Percentiles rank a stretch among this genome's conserved stretches.
Conservation (phyloP, 163 green algal species). For the Trebouxiophyceae sp. region DNA sequence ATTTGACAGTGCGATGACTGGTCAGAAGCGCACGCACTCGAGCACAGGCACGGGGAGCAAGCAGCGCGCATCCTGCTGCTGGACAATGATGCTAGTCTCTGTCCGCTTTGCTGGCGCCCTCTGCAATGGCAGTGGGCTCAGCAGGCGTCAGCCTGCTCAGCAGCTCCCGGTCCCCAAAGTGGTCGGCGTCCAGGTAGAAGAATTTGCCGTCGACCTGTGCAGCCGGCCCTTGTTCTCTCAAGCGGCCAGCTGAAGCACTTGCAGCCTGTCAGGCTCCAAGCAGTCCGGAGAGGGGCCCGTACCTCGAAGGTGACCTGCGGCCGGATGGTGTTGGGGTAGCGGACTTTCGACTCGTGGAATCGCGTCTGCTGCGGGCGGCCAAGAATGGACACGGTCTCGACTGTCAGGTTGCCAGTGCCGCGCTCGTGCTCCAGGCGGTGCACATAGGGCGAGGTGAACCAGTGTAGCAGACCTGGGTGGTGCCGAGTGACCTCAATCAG, state of each 20-base stretch:
- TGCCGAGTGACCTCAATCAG: too few relatives aligned
- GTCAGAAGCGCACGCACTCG: too few relatives aligned
- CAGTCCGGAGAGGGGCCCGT: too few relatives aligned
- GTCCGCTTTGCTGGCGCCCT: too few relatives aligned
- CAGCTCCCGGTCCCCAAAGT: slow-evolving; percentile 38
- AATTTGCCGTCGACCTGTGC: slow-evolving; percentile 17
- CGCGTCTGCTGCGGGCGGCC: slow-evolving; percentile 8
- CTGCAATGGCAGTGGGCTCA: too few relatives aligned
- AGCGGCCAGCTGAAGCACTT: too few relatives aligned
- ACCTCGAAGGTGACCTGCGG: slow-evolving; percentile 44
- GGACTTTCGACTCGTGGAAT: slow-evolving; percentile 26
- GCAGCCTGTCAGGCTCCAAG: not conserved
- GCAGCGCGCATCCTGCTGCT: too few relatives aligned
- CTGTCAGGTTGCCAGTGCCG: slow-evolving; percentile 12
- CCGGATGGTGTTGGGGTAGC: slow-evolving; percentile 24
- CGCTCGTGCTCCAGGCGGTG: slow-evolving; percentile 27
- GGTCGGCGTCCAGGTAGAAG: slow-evolving; percentile 37
- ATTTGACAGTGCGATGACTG: too few relatives aligned
- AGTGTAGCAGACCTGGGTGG: slow-evolving; percentile 50
- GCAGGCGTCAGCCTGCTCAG: slow-evolving; percentile 30
- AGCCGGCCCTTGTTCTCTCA: too few relatives aligned
- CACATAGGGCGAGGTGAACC: slow-evolving; percentile 56
- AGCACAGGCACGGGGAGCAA: too few relatives aligned
- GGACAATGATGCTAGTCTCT: too few relatives aligned
- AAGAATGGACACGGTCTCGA: slow-evolving; percentile 31